Evolutionary conservation across 768 basidiomycete genomes (phyloP).

Genomic region (Rhizopogon rudus): DNA sequence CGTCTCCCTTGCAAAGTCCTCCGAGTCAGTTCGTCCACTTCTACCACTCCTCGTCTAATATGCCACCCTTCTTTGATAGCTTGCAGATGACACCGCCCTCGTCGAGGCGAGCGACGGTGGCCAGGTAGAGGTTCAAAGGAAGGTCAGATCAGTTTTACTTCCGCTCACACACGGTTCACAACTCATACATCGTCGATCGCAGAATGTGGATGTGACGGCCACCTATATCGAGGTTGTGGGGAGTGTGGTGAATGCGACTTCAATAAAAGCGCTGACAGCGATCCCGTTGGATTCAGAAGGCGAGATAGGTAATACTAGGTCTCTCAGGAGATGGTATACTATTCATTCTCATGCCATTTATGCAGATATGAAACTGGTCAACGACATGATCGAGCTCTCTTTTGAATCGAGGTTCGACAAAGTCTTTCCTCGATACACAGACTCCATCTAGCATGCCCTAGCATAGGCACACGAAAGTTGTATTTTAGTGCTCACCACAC

Average conservation of each 20-base stretch:
- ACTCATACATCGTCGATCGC: background rate
- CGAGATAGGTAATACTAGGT: slow-evolving; percentile 48
- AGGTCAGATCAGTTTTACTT: slow-evolving; percentile 27
- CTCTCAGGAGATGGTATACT: background rate
- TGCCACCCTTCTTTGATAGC: slow-evolving; percentile 18
- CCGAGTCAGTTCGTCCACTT: slow-evolving; percentile 31
- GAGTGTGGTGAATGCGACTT: slow-evolving; percentile 46
- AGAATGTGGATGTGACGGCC: slow-evolving; percentile 44
- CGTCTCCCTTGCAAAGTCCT: slow-evolving; percentile 59
- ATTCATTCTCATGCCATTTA: slow-evolving; percentile 6
- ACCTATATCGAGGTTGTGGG: slow-evolving; percentile 68
- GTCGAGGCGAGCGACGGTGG: slow-evolving; percentile 68
- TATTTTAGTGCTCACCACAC: too few species aligned
- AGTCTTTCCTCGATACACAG: slow-evolving; percentile 35
- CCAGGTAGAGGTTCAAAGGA: slow-evolving; percentile 44
- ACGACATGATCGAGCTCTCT: slow-evolving; percentile 56
- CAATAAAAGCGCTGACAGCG: slow-evolving; percentile 47
- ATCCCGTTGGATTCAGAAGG: slow-evolving; percentile 50
- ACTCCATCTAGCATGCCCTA: too few species aligned
- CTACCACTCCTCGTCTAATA: background rate
- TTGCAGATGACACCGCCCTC: slow-evolving; percentile 39
- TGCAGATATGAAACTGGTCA: slow-evolving; percentile 55
- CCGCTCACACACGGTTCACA: background rate
- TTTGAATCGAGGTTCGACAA: slow-evolving; percentile 52
- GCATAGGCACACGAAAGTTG: too few species aligned